Base-by-base conservation (phyloP, 2,329 filamentous ascomycete species). In the Neophaeococcomyces aloes region DNA sequence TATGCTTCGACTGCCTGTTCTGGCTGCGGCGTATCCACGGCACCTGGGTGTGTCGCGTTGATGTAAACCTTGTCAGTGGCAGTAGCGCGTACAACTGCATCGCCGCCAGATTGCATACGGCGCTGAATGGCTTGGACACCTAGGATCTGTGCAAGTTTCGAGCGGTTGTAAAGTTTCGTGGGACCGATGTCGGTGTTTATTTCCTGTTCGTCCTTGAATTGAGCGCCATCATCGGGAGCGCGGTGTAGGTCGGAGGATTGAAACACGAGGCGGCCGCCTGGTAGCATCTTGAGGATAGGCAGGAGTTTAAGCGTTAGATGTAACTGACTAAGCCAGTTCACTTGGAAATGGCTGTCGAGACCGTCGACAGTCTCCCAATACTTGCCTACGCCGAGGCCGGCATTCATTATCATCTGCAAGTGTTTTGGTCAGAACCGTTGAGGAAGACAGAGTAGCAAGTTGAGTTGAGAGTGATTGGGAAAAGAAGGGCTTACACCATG, bases 221-320 rank as follows among this genome's bases (percentile, higher is more conserved):
- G 55, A 42, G 62, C 60, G 29, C 53, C 58, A 35, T 52, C 53
- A 7, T 62, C 64, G 3, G 61, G 59, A 18, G 59, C 48, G 18
- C 64, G 64, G 47, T 72, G 69, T 3, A 72, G 48, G n/a, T 72
- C 68, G 4, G 68, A 72, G 4, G 68, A 68, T 49, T 72, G 67
- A 33, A 68, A 57, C 14, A 72, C 69, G 2, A 74, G 59, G 8
- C 70, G 64, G 15, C 66, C 68, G 50, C 68, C 57, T 1, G 60
- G 61, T 3, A 67, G 71, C 39, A 60, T 60, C 46, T 64, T 57
- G 6, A 73, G 61, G 27, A 65, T 49, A 1, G 68, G 69, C 5
- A 72, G 62, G 7, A 72, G 58, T 0, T 57, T 62, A 47, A 70
- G 60, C n/a, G 64, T 59, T 1, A 74, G 60, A 49, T 71, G 70